Conservation (phyloP, 2,329 filamentous ascomycete species). For the Claviceps africana region DNA sequence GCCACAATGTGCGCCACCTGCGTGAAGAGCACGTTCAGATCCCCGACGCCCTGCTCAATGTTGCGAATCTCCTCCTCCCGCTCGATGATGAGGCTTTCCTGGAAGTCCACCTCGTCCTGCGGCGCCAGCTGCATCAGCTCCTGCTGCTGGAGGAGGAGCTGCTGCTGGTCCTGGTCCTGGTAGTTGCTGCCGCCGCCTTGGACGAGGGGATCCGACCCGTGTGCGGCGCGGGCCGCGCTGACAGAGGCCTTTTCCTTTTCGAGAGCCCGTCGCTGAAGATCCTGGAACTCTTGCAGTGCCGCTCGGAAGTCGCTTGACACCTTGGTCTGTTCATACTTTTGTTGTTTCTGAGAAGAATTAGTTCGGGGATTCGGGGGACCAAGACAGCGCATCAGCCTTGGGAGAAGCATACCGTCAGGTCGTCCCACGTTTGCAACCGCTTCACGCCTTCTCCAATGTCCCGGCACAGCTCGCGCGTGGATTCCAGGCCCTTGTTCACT, state of each 20-base stretch:
- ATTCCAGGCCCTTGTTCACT: constrained; percentile 75
- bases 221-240: constrained; percentile 64
- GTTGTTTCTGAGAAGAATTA: constrained; percentile 51
- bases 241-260: constrained; percentile 87
- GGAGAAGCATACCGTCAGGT: constrained; percentile 51
- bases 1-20: constrained; percentile 96
- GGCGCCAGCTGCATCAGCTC: constrained; percentile 70
- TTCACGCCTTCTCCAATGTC: constrained; percentile 89
- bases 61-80: constrained; percentile 94
- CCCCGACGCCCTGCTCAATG: constrained; percentile 90
- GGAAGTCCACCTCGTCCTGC: constrained; percentile 94
- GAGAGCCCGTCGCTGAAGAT: constrained; percentile 74
- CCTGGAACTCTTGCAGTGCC: constrained; percentile 80
- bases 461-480: constrained; percentile 76
- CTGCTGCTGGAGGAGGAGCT: constrained; percentile 43
- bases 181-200: constrained; percentile 14
- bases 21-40: constrained; percentile 90
- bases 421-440: constrained; percentile 76
- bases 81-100: constrained; percentile 88
- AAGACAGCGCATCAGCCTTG: not conserved
- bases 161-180: constrained; percentile 25
- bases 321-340: constrained; percentile 94
- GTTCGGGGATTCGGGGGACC: constrained; percentile 32
- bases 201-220: constrained; percentile 40
- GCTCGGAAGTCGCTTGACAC: constrained; percentile 86